Evolutionary conservation across 495 filamentous ascomycete species (phyloP).

Genomic region (Coniosporium apollinis): DNA sequence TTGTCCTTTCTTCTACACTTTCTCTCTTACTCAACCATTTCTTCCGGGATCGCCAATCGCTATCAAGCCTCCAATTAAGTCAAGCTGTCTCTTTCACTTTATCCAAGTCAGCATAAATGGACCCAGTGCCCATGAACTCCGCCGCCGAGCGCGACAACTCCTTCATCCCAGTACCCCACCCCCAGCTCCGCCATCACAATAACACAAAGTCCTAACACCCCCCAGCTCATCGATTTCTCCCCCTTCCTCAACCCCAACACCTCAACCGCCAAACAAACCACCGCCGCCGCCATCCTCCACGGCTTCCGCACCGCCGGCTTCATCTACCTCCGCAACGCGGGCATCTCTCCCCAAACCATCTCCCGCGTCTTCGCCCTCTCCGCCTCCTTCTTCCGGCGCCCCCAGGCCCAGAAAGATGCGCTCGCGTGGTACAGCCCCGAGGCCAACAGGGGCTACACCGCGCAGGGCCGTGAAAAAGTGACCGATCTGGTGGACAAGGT

Average conservation of each 20-base stretch:
- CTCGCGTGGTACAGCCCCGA: conserved; percentile 22
- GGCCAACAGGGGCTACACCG: conserved; percentile 46
- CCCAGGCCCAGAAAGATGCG: conserved; percentile 48
- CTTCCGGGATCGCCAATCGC: no score
- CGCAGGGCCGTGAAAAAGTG: conserved; percentile 63
- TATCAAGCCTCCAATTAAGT: no score
- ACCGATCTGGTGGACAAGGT: conserved; percentile 37
- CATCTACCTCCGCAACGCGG: conserved; percentile 71
- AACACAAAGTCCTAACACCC: no score
- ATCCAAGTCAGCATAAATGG: no score
- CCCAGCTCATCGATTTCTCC: conserved; percentile 72
- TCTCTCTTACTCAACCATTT: no score
- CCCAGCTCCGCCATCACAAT: no score
- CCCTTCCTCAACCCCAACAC: conserved; percentile 51
- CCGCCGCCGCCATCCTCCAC: conserved; percentile 52
- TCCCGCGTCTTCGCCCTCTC: conserved; percentile 49
- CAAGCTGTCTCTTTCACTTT: no score
- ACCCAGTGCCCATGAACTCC: no score
- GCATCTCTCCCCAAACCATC: conserved; percentile 39
- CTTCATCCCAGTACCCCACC: conserved; percentile 9
- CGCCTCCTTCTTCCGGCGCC: conserved; percentile 59
- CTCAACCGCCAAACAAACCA: conserved; percentile 41
- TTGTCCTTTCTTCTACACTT: no score
- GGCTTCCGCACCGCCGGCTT: conserved; percentile 83
- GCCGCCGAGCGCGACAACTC: conserved; percentile 3